phyloP scores from a whole-genome alignment of 2,329 filamentous ascomycete genomes.

The Xylariales sp. region DNA sequence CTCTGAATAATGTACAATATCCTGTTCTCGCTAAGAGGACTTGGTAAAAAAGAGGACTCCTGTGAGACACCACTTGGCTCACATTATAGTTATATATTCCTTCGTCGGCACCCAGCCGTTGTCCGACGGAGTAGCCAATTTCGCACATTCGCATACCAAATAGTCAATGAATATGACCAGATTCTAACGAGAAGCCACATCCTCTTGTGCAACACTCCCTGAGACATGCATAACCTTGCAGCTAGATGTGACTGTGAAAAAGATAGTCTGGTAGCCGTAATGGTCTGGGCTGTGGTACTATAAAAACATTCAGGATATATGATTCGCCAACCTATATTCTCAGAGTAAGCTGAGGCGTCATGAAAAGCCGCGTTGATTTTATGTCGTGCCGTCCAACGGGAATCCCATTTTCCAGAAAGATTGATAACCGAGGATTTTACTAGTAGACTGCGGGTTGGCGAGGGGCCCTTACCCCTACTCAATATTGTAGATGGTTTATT shows the following conservation, averaged over 20 bases:
- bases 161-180: not conserved
- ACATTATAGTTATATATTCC: not conserved
- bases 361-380: not conserved
- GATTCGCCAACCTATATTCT: not conserved
- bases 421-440: not conserved
- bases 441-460: not conserved
- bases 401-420: constrained; percentile 3
- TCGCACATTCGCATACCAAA: not conserved
- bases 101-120: not conserved
- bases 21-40: not conserved
- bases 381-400: not conserved
- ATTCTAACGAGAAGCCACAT: not conserved
- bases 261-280: not conserved
- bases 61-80: not conserved
- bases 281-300: not conserved
- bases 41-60: not conserved
- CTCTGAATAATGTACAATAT: not conserved
- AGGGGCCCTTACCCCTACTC: constrained; percentile 6
- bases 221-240: constrained; percentile 4
- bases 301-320: not conserved
- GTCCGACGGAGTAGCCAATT: not conserved
- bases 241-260: not conserved
- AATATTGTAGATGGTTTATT: not conserved
- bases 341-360: not conserved
- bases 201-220: not conserved